These are phyloP conservation scores for Fraxinus angustifolia DNA, from an alignment of 305 asterid species.

Conservation along the genomic window DNA sequence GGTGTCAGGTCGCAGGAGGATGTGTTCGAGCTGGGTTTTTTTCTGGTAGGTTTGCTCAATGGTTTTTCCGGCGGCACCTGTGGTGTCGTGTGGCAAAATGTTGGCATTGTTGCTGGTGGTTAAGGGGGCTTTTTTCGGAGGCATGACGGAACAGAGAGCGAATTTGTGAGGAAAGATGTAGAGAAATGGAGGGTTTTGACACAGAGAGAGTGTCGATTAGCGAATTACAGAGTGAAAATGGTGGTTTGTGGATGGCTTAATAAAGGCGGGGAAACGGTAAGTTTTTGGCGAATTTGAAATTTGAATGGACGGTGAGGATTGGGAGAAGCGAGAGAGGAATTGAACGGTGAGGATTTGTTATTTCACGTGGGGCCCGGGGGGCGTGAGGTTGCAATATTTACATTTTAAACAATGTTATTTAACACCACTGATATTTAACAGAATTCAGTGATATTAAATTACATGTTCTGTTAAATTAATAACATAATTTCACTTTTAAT, in stretches of 20 bases:
- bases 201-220: constrained; percentile 49
- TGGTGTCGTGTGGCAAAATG: constrained; percentile 32
- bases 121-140: constrained; percentile 56
- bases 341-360: background rate
- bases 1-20: constrained; percentile 93
- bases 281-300: constrained; percentile 26
- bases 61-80: constrained; percentile 46
- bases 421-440: no score
- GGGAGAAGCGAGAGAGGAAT: background rate
- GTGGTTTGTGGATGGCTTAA: background rate
- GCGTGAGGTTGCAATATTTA: no score
- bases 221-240: constrained; percentile 19
- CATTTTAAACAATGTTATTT: no score
- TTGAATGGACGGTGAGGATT: constrained; percentile 27
- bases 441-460: no score
- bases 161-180: background rate
- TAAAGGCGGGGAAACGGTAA: constrained; percentile 37
- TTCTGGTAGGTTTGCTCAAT: constrained; percentile 92
- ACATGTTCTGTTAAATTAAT: no score
- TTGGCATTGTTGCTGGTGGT: constrained; percentile 82
- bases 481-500: no score
- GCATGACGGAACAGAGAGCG: constrained; percentile 41
- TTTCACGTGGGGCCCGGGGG: no score
- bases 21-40: constrained; percentile 93
- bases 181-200: constrained; percentile 29